Conservation (phyloP, 306 rosid genomes). For the Acacia confusa region DNA sequence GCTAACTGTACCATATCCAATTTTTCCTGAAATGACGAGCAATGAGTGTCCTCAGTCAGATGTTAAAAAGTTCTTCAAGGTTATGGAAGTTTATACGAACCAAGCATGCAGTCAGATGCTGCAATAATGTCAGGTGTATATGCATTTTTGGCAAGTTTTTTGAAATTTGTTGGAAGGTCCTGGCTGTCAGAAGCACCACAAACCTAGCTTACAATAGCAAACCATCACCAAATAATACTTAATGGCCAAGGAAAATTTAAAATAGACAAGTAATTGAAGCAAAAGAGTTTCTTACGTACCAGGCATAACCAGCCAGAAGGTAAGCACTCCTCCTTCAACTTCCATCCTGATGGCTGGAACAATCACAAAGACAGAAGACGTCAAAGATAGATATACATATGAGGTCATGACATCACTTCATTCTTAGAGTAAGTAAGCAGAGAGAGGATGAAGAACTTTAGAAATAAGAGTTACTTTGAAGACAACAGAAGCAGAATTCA, state of each 20-base stretch:
- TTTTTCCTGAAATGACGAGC: constrained; percentile 68
- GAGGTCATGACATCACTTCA: neutral
- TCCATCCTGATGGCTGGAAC: constrained; percentile 94
- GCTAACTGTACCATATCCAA: constrained; percentile 94
- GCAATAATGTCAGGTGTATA: constrained; percentile 95
- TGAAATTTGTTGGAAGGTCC: constrained; percentile 83
- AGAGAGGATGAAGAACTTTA: neutral
- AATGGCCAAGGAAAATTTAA: constrained; percentile 9
- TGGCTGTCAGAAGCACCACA: constrained; percentile 85
- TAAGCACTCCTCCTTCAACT: constrained; percentile 80
- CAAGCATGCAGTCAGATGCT: constrained; percentile 97
- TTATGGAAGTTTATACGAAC: constrained; percentile 46
- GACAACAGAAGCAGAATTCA: neutral
- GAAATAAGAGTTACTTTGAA: neutral
- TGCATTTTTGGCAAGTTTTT: constrained; percentile 71
- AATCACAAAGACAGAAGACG: constrained; percentile 13
- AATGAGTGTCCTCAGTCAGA: neutral
- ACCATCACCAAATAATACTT: constrained; percentile 17
- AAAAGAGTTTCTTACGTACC: constrained; percentile 49
- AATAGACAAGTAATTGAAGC: constrained; percentile 21
- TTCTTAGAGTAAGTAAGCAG: neutral
- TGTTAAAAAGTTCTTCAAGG: neutral
- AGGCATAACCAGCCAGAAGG: constrained; percentile 95
- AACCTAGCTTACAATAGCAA: constrained; percentile 55
- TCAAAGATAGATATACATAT: neutral